Percentiles rank a stretch among this genome's conserved stretches.
Conservation (phyloP, 768 basidiomycete genomes). For the Galerina marginata region DNA sequence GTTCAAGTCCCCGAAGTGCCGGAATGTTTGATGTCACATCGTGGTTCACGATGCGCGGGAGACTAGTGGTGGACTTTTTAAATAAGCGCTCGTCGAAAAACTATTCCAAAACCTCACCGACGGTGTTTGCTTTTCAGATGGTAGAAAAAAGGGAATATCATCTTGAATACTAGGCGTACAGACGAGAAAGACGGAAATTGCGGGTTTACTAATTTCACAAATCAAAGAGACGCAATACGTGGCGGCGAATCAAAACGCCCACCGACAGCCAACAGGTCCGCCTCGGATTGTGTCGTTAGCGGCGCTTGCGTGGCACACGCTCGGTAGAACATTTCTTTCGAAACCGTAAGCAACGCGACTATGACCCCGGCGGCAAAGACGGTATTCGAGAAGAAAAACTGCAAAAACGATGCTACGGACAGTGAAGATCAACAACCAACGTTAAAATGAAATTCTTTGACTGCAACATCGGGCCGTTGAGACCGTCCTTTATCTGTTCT, state of each 20-base stretch:
- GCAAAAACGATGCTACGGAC: background rate
- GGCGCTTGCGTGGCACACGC: slow-evolving; percentile 3
- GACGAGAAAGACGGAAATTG: background rate
- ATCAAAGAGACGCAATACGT: background rate
- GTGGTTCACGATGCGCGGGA: background rate
- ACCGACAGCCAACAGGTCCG: slow-evolving; percentile 10
- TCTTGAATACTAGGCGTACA: background rate
- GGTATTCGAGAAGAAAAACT: background rate
- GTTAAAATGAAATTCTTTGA: background rate
- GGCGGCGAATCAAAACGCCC: slow-evolving; percentile 10
- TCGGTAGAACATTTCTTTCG: background rate
- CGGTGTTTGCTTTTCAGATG: too few relatives aligned
- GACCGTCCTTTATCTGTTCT: too few relatives aligned
- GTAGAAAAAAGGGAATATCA: background rate
- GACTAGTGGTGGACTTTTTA: background rate
- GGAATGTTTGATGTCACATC: background rate
- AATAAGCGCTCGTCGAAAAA: slow-evolving; percentile 11
- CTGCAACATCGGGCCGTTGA: too few relatives aligned
- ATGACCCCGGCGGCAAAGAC: slow-evolving; percentile 10
- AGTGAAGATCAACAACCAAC: background rate
- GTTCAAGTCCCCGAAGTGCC: background rate
- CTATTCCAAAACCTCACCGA: too few relatives aligned
- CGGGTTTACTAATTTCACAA: background rate
- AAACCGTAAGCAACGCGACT: background rate
- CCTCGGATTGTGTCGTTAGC: background rate